Conservation (phyloP, 192 early-diverging fungal species). For the Podila horticola region DNA sequence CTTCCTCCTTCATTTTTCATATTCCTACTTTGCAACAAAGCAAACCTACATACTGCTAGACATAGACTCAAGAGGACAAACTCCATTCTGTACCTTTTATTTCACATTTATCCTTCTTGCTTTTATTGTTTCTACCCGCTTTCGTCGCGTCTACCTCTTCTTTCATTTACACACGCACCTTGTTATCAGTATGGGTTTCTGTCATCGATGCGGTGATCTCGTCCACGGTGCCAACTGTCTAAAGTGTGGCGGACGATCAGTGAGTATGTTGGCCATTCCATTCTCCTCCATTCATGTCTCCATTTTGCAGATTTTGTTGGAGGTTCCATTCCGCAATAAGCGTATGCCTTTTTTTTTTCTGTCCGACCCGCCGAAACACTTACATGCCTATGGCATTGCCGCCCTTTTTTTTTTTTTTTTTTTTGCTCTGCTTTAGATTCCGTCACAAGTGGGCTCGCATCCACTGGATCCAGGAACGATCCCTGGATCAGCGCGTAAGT, state of each 20-base stretch:
- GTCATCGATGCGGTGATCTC: constrained; percentile 64
- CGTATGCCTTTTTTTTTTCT: not conserved
- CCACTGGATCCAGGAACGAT: constrained; percentile 38
- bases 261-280: constrained; percentile 46
- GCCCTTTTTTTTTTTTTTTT: not conserved
- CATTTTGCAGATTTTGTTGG: not conserved
- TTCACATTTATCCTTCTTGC: constrained; percentile 6
- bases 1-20: too few species aligned
- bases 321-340: constrained; percentile 2
- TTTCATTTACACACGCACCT: not conserved
- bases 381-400: not conserved
- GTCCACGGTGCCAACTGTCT: constrained; percentile 54
- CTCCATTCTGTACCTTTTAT: not conserved
- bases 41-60: too few species aligned
- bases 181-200: constrained; percentile 56
- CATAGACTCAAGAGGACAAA: too few species aligned
- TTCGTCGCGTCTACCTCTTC: not conserved
- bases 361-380: not conserved
- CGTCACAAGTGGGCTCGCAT: constrained; percentile 47
- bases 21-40: too few species aligned
- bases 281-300: not conserved
- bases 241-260: constrained; percentile 60
- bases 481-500: constrained; percentile 54
- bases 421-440: constrained; percentile 19
- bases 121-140: not conserved